Conservation (phyloP, 2,329 filamentous ascomycete genomes). For the Hypoxylon sp. region DNA sequence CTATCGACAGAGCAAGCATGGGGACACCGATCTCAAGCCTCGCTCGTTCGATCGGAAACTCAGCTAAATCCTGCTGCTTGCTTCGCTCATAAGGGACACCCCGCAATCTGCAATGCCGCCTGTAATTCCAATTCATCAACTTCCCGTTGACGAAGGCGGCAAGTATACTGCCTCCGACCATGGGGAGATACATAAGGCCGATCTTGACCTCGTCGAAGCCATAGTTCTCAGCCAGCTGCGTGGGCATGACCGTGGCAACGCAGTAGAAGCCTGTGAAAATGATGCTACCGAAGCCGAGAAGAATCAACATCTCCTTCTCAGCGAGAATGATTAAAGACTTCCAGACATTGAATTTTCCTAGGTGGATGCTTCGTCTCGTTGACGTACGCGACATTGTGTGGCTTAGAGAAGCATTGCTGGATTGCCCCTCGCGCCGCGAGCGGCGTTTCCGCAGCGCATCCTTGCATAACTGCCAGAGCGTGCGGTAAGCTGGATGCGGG, state of each 20-base stretch:
- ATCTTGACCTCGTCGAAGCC: constrained; percentile 66
- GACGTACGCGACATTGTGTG: constrained; percentile 37
- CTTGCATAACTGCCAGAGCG: constrained; percentile 52
- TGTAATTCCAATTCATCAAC: constrained; percentile 73
- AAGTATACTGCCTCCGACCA: constrained; percentile 57
- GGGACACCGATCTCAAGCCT: constrained; percentile 57
- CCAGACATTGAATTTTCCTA: constrained; percentile 54
- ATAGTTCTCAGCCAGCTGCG: constrained; percentile 62
- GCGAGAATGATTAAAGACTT: constrained; percentile 55
- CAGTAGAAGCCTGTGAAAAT: constrained; percentile 57
- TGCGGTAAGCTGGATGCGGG: constrained; percentile 52
- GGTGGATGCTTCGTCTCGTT: constrained; percentile 36
- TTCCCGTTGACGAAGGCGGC: constrained; percentile 59
- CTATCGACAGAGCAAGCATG: constrained; percentile 62
- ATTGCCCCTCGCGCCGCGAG: constrained; percentile 2
- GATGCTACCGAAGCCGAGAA: constrained; percentile 55
- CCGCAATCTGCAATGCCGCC: constrained; percentile 64
- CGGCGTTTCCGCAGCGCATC: constrained; percentile 41
- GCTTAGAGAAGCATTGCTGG: constrained; percentile 19
- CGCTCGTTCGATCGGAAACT: constrained; percentile 55
- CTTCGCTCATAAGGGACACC: constrained; percentile 66
- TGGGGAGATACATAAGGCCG: constrained; percentile 59
- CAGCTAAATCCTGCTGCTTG: constrained; percentile 58
- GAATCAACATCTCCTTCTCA: constrained; percentile 56
- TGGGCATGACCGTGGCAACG: constrained; percentile 53